Percentiles rank a stretch among this genome's conserved stretches.
These are phyloP conservation scores for Teratosphaeria gauchensis DNA, from an alignment of 2,329 filamentous ascomycete species.

Conservation along the genomic window DNA sequence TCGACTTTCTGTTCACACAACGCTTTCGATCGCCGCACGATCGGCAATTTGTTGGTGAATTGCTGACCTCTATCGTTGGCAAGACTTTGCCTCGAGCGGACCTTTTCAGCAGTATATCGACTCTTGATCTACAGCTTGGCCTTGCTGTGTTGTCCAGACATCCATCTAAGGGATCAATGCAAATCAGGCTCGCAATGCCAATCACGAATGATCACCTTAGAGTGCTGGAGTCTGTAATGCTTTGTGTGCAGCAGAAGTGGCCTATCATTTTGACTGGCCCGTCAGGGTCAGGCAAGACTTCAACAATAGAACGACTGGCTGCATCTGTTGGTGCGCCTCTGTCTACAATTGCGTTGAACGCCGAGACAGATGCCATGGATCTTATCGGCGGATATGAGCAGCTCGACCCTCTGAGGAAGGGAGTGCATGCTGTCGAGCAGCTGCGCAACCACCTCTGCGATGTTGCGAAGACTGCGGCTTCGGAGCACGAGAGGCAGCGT, in stretches of 20 bases:
- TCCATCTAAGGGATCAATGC: not conserved
- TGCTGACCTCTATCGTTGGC: conserved; percentile 60
- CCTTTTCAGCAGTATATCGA: conserved; percentile 62
- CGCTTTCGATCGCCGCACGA: conserved; percentile 71
- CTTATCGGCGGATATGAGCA: conserved; percentile 96
- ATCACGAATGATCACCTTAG: conserved; percentile 42
- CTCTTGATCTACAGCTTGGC: conserved; percentile 65
- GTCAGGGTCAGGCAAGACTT: conserved; percentile 79
- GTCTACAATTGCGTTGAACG: conserved; percentile 79
- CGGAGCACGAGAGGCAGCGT: not conserved
- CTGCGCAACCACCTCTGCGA: not conserved
- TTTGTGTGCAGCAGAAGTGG: conserved; percentile 77
- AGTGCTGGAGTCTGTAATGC: conserved; percentile 74
- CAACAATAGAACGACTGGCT: conserved; percentile 70
- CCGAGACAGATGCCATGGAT: conserved; percentile 94
- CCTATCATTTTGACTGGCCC: conserved; percentile 82
- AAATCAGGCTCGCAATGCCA: not conserved
- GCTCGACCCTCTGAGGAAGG: conserved; percentile 61
- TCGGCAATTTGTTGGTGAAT: conserved; percentile 50
- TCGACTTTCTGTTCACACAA: conserved; percentile 74
- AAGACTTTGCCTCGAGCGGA: conserved; percentile 35
- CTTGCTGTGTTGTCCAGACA: conserved; percentile 50
- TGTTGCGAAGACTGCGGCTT: not conserved
- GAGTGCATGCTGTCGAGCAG: conserved; percentile 9
- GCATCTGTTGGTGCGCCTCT: conserved; percentile 65